Conservation (phyloP, 805 yeast genomes). For the Wickerhamomyces silvicola region DNA sequence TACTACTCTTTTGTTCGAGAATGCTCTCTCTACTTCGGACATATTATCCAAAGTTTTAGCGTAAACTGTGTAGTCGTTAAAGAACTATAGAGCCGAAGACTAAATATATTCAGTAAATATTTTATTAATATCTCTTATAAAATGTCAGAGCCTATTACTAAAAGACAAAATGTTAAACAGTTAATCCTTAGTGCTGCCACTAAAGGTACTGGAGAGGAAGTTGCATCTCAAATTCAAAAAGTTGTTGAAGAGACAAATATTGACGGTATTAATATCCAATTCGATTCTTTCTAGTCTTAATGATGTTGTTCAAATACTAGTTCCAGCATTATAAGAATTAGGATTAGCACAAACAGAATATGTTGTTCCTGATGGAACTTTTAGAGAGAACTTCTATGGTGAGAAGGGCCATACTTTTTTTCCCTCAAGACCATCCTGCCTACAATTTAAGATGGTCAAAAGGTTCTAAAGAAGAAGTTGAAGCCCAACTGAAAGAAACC, state of each 20-base stretch:
- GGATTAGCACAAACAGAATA: conserved; percentile 31
- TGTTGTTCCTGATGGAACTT: conserved; percentile 23
- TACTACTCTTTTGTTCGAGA: too few relatives aligned
- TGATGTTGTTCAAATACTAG: conserved; percentile 27
- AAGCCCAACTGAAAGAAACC: conserved; percentile 2
- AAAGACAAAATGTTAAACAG: not conserved
- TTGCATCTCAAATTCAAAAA: conserved; percentile 24
- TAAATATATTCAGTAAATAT: too few relatives aligned
- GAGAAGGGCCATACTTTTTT: conserved; percentile 8
- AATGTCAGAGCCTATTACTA: not conserved
- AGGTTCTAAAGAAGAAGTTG: conserved; percentile 22
- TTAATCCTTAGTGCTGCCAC: not conserved
- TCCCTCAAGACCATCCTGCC: conserved; percentile 6
- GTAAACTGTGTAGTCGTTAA: too few relatives aligned
- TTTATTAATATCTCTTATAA: too few relatives aligned
- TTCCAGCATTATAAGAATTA: conserved; percentile 27
- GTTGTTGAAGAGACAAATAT: conserved; percentile 32
- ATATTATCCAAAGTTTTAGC: too few relatives aligned
- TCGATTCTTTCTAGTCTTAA: conserved; percentile 27
- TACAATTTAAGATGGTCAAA: conserved; percentile 8
- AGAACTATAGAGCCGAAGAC: too few relatives aligned
- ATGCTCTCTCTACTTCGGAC: too few relatives aligned
- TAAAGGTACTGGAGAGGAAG: conserved; percentile 23
- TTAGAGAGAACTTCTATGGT: conserved; percentile 23
- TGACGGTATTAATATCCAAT: conserved; percentile 36